Conservation (phyloP, 2,329 filamentous ascomycete genomes). For the Daldinia sp. region DNA sequence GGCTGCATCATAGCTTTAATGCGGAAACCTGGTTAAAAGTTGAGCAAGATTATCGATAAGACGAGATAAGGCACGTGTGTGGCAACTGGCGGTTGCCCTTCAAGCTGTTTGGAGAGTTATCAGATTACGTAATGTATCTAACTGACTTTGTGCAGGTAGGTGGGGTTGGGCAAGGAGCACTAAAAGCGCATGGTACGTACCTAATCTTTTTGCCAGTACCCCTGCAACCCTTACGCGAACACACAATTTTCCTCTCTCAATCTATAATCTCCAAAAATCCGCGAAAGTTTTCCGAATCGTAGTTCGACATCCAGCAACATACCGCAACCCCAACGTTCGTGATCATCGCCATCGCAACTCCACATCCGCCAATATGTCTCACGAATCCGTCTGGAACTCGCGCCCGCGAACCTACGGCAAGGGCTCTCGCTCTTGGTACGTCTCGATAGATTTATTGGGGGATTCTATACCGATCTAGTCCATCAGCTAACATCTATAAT, state of each 20-base stretch:
- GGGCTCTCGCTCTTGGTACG: conserved; percentile 93
- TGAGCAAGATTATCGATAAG: conserved; percentile 37
- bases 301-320: conserved; percentile 49
- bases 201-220: neutral
- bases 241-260: conserved; percentile 44
- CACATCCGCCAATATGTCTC: conserved; percentile 66
- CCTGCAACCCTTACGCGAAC: conserved; percentile 44
- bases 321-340: conserved; percentile 50
- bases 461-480: conserved; percentile 15
- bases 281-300: conserved; percentile 52
- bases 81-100: neutral
- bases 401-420: conserved; percentile 98
- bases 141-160: no score
- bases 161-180: no score
- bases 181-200: neutral
- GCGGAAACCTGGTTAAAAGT: conserved; percentile 22
- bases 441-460: conserved; percentile 43
- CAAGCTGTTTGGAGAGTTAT: neutral
- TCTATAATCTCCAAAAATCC: conserved; percentile 38
- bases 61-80: conserved; percentile 7
- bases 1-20: conserved; percentile 28
- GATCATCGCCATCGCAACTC: conserved; percentile 44
- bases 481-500: conserved; percentile 37
- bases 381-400: conserved; percentile 99
- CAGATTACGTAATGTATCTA: neutral